Evolutionary conservation across 306 rosid genomes (phyloP).

Genomic region (Casuarina cunninghamiana): DNA sequence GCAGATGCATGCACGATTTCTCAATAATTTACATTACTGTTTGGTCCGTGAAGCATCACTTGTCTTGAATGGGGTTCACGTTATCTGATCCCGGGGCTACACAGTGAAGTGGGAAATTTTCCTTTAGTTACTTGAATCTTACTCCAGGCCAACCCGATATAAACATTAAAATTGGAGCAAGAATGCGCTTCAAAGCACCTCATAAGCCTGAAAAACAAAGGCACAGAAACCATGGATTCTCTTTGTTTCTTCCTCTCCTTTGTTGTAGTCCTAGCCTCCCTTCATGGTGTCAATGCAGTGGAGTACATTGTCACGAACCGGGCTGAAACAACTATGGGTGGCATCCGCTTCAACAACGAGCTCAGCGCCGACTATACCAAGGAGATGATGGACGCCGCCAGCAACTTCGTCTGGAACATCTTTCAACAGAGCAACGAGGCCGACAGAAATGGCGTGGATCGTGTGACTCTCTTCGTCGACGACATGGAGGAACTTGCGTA

Average conservation of each 20-base stretch:
- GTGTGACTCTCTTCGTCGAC: slow-evolving; percentile 33
- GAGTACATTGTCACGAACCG: slow-evolving; percentile 42
- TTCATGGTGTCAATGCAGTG: slow-evolving; percentile 33
- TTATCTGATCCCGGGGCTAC: too few relatives aligned
- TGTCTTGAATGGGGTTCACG: too few relatives aligned
- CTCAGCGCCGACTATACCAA: slow-evolving; percentile 31
- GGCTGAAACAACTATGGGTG: slow-evolving; percentile 42
- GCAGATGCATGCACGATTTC: too few relatives aligned
- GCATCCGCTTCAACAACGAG: slow-evolving; percentile 36
- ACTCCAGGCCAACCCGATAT: too few relatives aligned
- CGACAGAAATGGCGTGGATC: slow-evolving; percentile 21
- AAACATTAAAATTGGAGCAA: too few relatives aligned
- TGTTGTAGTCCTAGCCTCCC: slow-evolving; percentile 25
- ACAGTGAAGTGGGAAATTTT: too few relatives aligned
- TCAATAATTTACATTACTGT: too few relatives aligned
- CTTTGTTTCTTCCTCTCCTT: slow-evolving; percentile 19
- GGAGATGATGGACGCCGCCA: slow-evolving; percentile 33
- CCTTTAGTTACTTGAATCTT: too few relatives aligned
- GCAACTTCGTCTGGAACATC: slow-evolving; percentile 37
- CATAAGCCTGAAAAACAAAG: too few relatives aligned
- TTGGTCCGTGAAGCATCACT: too few relatives aligned
- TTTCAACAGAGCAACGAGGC: slow-evolving; percentile 22
- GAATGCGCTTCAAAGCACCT: too few relatives aligned
- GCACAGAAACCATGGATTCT: slow-evolving; percentile 16
- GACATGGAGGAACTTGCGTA: slow-evolving; percentile 27